Evolutionary conservation across 345 rosid species (phyloP), one percentile per base, ranked within the genome.

Genomic region (Viola odorata): DNA sequence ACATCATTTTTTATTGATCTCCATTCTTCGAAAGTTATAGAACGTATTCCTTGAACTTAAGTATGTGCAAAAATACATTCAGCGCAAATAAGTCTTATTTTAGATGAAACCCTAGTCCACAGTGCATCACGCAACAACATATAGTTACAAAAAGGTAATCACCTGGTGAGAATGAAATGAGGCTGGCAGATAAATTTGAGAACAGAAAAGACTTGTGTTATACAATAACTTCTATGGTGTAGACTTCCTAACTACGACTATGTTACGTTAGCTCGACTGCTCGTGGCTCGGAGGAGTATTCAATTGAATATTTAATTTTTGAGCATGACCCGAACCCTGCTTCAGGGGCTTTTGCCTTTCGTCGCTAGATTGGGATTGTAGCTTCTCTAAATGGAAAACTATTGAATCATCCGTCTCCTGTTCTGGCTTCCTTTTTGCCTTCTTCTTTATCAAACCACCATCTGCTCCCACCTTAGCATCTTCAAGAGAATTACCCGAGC

Each of bases 341-440:
- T 82, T 80, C 14, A 11, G 23, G 1, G 80, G 76, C 68, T 77
- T 54, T 54, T 48, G 71, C 56, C 80, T 57, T 57, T 80, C 83
- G 45, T 74, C 80, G 5, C 56, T 58, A 37, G 52, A 62, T 38
- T 63, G 77, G 9, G 66, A 37, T 5, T 61, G 51, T n/a, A 55
- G 49, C 66, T 71, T 71, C 49, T 71, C 70, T 13, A 58, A 6
- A 4, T 70, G 62, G 23, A 56, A 42, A 23, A 23, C 32, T 41
- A 60, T 77, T 64, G 85, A 55, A 64, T 76, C 85, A 48, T 79
- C 82, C 62, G 57, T 45, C 62, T 71, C 81, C n/a, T 55, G 57
- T 53, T 82, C 92, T 0, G 84, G 65, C 60, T 85, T 91, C 77
- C 82, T 79, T 75, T 80, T 87, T 8, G 52, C 71, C 75, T 74